Conservation (phyloP, 2,329 filamentous ascomycete genomes). For the Aspergillus sp. region DNA sequence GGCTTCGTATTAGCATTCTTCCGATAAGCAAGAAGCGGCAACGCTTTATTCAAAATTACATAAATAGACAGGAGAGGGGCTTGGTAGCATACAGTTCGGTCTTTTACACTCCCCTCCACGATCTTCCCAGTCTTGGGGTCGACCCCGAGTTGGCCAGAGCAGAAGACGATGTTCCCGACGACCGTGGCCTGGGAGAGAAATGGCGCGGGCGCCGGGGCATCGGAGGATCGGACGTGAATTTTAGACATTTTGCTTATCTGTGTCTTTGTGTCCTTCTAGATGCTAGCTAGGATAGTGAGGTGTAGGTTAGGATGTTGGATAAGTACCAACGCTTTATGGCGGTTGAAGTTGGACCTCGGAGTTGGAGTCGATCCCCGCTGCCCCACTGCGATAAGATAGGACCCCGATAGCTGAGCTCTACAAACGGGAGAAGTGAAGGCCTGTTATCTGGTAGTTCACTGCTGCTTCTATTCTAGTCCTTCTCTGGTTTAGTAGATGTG, state of each 20-base stretch:
- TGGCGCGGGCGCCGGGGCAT: slow-evolving; percentile 52
- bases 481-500: no score
- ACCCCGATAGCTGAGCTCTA: neutral
- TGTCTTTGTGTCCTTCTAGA: neutral
- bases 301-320: neutral
- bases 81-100: slow-evolving; percentile 47
- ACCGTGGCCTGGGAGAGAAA: slow-evolving; percentile 58
- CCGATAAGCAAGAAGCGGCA: neutral
- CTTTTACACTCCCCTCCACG: slow-evolving; percentile 56
- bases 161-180: slow-evolving; percentile 65
- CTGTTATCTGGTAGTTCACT: no score
- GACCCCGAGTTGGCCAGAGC: slow-evolving; percentile 62
- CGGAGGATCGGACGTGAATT: slow-evolving; percentile 39
- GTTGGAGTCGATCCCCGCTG: neutral
- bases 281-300: neutral
- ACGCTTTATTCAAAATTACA: neutral
- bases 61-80: neutral
- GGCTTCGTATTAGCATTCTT: neutral
- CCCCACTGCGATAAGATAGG: neutral
- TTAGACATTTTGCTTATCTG: slow-evolving; percentile 9
- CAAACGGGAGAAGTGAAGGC: no score
- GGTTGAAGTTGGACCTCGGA: neutral
- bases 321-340: neutral
- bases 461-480: no score
- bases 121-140: slow-evolving; percentile 54